Evolutionary conservation across 495 filamentous ascomycete genomes (phyloP).

Genomic region (Penicillium argentinense): DNA sequence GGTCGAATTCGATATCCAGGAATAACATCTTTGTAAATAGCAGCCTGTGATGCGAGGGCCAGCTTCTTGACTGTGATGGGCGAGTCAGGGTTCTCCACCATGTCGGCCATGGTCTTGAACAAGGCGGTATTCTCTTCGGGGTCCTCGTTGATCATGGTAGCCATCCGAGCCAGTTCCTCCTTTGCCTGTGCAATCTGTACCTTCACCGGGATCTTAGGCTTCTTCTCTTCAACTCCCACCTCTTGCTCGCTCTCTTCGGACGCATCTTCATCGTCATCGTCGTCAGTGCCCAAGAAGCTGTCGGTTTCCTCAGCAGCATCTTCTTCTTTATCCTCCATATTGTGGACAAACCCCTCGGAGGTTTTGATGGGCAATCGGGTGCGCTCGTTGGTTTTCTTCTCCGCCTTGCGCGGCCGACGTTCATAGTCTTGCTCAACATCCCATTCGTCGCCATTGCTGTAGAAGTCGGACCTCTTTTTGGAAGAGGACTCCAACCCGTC

Average conservation of each 20-base stretch:
- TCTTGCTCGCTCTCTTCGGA: slow-evolving; percentile 53
- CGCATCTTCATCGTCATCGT: slow-evolving; percentile 40
- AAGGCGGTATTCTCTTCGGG: slow-evolving; percentile 84
- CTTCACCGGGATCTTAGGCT: slow-evolving; percentile 64
- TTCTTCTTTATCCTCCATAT: slow-evolving; percentile 43
- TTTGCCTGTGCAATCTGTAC: slow-evolving; percentile 84
- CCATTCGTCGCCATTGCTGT: slow-evolving; percentile 60
- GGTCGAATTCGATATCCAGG: slow-evolving; percentile 94
- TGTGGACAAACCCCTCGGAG: slow-evolving; percentile 67
- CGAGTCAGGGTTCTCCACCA: slow-evolving; percentile 54
- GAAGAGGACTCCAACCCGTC: slow-evolving; percentile 38
- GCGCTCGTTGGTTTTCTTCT: slow-evolving; percentile 67
- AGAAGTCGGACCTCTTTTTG: slow-evolving; percentile 39
- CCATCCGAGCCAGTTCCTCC: slow-evolving; percentile 86
- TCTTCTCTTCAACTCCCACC: slow-evolving; percentile 46
- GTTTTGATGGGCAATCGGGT: slow-evolving; percentile 85
- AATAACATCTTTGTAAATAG: slow-evolving; percentile 94
- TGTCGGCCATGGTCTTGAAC: slow-evolving; percentile 73
- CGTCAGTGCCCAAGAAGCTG: slow-evolving; percentile 52
- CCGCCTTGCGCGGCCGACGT: slow-evolving; percentile 67
- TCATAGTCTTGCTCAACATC: slow-evolving; percentile 93
- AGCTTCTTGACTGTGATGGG: slow-evolving; percentile 79
- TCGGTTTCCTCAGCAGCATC: slow-evolving; percentile 49
- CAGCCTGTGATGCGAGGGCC: slow-evolving; percentile 77
- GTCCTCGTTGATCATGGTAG: slow-evolving; percentile 79